Conservation (phyloP, 805 yeast species). For the Candida parachauliodes region DNA sequence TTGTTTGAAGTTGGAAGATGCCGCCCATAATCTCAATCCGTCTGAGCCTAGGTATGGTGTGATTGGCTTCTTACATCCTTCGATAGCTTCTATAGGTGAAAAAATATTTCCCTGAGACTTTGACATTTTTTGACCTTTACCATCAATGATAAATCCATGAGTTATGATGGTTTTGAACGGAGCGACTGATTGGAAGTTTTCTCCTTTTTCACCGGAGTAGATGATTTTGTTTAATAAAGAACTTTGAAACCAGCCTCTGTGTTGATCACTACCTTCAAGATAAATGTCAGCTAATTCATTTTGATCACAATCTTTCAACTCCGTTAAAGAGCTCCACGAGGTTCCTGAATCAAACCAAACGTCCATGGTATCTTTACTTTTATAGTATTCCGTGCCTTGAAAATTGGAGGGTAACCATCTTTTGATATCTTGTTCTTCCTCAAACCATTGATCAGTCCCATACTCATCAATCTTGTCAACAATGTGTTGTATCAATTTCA, state of each 20-base stretch:
- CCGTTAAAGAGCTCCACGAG: conserved; percentile 68
- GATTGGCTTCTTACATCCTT: conserved; percentile 47
- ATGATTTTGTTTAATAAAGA: conserved; percentile 74
- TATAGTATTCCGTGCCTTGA: conserved; percentile 39
- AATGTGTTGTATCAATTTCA: conserved; percentile 51
- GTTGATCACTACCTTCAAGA: conserved; percentile 97
- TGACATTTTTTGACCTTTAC: conserved; percentile 85
- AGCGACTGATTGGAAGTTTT: conserved; percentile 25
- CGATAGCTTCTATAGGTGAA: conserved; percentile 62
- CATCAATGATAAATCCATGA: conserved; percentile 91
- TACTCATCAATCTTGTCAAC: conserved; percentile 50
- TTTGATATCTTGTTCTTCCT: conserved; percentile 42
- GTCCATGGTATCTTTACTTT: conserved; percentile 92
- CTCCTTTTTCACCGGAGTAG: conserved; percentile 34
- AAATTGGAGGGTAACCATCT: conserved; percentile 72
- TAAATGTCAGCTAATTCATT: conserved; percentile 64
- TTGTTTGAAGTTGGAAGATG: conserved; percentile 78
- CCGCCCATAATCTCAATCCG: conserved; percentile 87
- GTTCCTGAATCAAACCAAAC: conserved; percentile 99
- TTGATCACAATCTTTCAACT: conserved; percentile 30
- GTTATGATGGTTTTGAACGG: conserved; percentile 81
- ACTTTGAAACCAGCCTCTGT: conserved; percentile 98
- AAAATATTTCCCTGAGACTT: conserved; percentile 86
- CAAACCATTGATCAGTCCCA: conserved; percentile 85
- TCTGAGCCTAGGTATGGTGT: conserved; percentile 77